Evolutionary conservation across 2,329 filamentous ascomycete species (phyloP).

Genomic region (Colletotrichum graminicola): DNA sequence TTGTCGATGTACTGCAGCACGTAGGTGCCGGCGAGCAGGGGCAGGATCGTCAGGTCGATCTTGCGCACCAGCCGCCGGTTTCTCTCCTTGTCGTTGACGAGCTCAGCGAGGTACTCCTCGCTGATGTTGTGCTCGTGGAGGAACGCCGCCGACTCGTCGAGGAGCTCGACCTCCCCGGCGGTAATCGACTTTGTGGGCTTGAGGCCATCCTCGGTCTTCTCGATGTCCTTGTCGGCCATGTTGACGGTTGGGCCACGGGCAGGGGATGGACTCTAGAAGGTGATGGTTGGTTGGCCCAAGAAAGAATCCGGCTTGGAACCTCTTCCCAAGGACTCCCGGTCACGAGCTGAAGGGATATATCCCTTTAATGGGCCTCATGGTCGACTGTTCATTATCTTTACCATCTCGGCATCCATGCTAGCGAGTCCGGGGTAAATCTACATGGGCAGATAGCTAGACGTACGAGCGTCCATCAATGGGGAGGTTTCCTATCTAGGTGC

Average conservation of each 20-base stretch:
- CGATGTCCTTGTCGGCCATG: conserved; percentile 33
- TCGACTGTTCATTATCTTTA: conserved; percentile 34
- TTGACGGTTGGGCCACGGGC: neutral
- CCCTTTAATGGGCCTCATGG: conserved; percentile 26
- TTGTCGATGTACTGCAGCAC: conserved; percentile 69
- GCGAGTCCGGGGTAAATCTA: conserved; percentile 33
- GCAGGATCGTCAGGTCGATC: conserved; percentile 64
- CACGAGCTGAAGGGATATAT: conserved; percentile 1
- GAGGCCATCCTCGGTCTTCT: conserved; percentile 35
- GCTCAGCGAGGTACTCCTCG: conserved; percentile 55
- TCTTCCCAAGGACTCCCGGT: neutral
- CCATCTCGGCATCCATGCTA: conserved; percentile 1
- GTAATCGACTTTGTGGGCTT: conserved; percentile 39
- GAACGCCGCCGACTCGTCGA: conserved; percentile 63
- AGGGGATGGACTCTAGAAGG: neutral
- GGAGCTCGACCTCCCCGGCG: conserved; percentile 46
- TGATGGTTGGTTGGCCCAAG: neutral
- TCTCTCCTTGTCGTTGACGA: conserved; percentile 57
- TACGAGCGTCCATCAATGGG: conserved; percentile 4
- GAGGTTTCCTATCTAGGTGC: conserved; percentile 16
- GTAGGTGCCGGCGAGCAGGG: conserved; percentile 63
- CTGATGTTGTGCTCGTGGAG: conserved; percentile 61
- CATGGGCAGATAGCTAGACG: conserved; percentile 21
- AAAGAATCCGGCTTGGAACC: neutral
- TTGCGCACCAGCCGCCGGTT: conserved; percentile 54